These are phyloP conservation scores for Hippophae gyantsensis DNA, from an alignment of 306 rosid genomes.

Conservation along the genomic window DNA sequence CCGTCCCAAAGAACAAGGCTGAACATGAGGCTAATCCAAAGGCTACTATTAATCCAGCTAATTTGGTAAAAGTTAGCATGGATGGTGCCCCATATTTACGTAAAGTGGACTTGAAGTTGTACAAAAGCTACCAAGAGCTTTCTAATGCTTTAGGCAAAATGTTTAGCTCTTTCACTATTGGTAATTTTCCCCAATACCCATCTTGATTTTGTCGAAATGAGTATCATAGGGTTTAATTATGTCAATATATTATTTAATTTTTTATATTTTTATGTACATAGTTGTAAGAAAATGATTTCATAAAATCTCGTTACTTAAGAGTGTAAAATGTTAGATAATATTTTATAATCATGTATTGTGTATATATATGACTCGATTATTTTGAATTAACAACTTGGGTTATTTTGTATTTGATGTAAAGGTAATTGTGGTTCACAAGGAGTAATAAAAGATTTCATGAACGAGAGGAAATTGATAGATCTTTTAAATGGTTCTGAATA, in stretches of 20 bases:
- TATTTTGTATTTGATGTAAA: constrained; percentile 14
- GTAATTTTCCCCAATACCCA: constrained; percentile 4
- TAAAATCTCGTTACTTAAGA: not conserved
- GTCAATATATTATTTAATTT: too few relatives aligned
- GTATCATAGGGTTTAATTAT: not conserved
- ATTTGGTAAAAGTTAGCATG: constrained; percentile 77
- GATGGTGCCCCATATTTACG: constrained; percentile 89
- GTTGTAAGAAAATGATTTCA: too few relatives aligned
- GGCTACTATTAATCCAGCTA: constrained; percentile 22
- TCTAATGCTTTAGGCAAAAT: constrained; percentile 61
- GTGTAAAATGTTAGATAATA: too few relatives aligned
- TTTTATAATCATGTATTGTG: too few relatives aligned
- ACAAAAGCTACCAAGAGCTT: constrained; percentile 66
- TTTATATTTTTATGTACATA: not conserved
- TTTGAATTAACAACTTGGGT: not conserved
- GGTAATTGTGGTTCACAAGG: constrained; percentile 61
- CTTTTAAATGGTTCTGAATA: constrained; percentile 69
- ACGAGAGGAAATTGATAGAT: constrained; percentile 61
- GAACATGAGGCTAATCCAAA: constrained; percentile 10
- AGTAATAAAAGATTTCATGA: constrained; percentile 60
- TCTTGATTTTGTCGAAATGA: not conserved
- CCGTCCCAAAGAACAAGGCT: constrained; percentile 28
- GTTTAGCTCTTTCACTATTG: constrained; percentile 77
- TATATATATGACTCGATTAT: not conserved
- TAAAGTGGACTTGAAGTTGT: constrained; percentile 71